Conservation (phyloP, 768 basidiomycete genomes). For the Clavaria fumosa region DNA sequence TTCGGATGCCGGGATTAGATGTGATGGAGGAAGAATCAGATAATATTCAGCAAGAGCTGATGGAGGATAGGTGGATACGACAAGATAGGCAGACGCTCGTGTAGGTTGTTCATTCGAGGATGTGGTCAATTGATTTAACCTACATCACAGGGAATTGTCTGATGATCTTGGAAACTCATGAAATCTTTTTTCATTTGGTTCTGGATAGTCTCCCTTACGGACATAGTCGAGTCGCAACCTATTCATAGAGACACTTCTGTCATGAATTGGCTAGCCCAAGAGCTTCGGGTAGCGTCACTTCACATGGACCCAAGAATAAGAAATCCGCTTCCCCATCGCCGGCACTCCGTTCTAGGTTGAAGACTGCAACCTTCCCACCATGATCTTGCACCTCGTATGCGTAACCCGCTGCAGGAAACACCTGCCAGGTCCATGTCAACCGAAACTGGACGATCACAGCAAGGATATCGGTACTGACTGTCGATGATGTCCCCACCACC, state of each 20-base stretch:
- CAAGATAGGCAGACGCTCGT: too few relatives aligned
- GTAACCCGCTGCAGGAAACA: constrained; percentile 17
- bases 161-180: too few relatives aligned
- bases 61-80: constrained; percentile 13
- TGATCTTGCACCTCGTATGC: constrained; percentile 14
- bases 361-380: constrained; percentile 24
- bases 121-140: too few relatives aligned
- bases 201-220: too few relatives aligned
- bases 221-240: too few relatives aligned
- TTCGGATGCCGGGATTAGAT: constrained; percentile 35
- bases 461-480: constrained; percentile 10
- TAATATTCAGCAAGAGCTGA: constrained; percentile 9
- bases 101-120: too few relatives aligned
- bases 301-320: constrained; percentile 21
- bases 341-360: constrained; percentile 19
- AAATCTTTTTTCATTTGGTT: too few relatives aligned
- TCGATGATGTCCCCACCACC: constrained; percentile 25
- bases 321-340: constrained; percentile 19
- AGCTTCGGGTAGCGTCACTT: constrained; percentile 6
- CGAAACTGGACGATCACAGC: not conserved
- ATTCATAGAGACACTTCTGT: too few relatives aligned
- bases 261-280: too few relatives aligned
- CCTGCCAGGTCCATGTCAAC: constrained; percentile 10
- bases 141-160: too few relatives aligned
- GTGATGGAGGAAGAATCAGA: constrained; percentile 25